These are phyloP conservation scores for Cercospora berteroae DNA, from an alignment of 2,329 filamentous ascomycete genomes.

Conservation along the genomic window DNA sequence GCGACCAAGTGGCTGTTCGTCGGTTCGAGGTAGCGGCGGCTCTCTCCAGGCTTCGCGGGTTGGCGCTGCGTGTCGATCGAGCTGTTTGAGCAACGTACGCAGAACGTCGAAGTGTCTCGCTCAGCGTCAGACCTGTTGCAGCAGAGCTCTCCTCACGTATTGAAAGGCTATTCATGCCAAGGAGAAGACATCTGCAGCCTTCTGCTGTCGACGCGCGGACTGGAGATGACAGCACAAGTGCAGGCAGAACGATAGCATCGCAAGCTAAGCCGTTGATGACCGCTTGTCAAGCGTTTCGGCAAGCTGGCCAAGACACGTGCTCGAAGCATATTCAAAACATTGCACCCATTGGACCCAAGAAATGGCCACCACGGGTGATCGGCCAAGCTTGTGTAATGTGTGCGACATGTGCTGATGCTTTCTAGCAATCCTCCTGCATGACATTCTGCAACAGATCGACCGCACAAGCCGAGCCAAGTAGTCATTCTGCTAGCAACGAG, in stretches of 20 bases:
- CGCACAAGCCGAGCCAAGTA: too few relatives aligned
- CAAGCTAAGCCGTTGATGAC: too few relatives aligned
- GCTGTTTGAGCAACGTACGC: neutral
- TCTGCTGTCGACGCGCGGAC: neutral
- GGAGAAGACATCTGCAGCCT: too few relatives aligned
- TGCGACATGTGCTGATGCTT: neutral
- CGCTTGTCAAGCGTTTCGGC: neutral
- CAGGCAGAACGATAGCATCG: neutral
- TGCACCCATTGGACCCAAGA: neutral
- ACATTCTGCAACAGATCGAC: neutral
- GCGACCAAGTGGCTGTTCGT: constrained; percentile 35
- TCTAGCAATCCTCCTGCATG: neutral
- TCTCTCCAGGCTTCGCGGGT: constrained; percentile 32
- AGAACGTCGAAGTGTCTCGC: neutral
- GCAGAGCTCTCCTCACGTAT: too few relatives aligned
- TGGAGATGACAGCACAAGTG: neutral
- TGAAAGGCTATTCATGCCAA: too few relatives aligned
- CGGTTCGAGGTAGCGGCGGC: constrained; percentile 35
- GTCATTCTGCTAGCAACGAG: neutral
- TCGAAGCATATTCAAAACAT: too few relatives aligned
- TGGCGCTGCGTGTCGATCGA: constrained; percentile 19
- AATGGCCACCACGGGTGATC: neutral
- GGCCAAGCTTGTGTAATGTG: neutral
- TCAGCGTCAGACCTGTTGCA: neutral
- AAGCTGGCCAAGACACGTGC: neutral